These are phyloP conservation scores for Parsonsia alboflavescens DNA, from an alignment of 257 asterid genomes.

Conservation along the genomic window DNA sequence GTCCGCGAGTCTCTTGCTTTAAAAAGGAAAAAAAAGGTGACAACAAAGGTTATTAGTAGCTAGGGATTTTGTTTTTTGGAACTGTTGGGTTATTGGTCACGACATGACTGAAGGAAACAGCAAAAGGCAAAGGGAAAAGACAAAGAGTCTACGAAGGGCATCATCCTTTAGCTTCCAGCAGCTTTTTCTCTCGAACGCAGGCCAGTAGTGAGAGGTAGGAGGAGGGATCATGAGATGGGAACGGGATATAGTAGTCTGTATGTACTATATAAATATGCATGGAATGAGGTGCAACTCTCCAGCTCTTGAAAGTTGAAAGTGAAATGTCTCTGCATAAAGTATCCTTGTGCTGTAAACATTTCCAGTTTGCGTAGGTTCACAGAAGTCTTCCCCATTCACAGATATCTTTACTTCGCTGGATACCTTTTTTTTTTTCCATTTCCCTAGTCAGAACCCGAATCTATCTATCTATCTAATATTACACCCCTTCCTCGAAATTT, in stretches of 20 bases:
- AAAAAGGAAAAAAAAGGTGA: too few species aligned
- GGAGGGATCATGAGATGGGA: not conserved
- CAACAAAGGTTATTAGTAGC: not conserved
- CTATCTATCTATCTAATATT: not conserved
- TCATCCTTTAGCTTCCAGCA: not conserved
- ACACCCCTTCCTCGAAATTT: not conserved
- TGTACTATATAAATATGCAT: not conserved
- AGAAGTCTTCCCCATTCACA: not conserved
- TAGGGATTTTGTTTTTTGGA: not conserved
- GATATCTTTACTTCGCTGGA: not conserved
- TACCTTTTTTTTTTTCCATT: not conserved
- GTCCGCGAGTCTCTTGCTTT: not conserved
- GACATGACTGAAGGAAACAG: not conserved
- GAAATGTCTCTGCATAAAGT: slow-evolving; percentile 5
- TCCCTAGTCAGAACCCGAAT: not conserved
- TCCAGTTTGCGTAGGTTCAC: slow-evolving; percentile 5
- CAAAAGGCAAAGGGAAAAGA: not conserved
- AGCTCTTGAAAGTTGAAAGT: not conserved
- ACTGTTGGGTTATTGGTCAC: not conserved
- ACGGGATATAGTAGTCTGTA: too few species aligned
- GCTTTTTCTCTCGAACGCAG: too few species aligned
- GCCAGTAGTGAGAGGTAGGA: too few species aligned
- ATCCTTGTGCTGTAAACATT: not conserved
- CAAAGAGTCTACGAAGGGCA: not conserved
- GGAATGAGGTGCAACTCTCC: not conserved